Base-by-base conservation (phyloP, 1,139 yeast species). In the Candida neerlandica region DNA sequence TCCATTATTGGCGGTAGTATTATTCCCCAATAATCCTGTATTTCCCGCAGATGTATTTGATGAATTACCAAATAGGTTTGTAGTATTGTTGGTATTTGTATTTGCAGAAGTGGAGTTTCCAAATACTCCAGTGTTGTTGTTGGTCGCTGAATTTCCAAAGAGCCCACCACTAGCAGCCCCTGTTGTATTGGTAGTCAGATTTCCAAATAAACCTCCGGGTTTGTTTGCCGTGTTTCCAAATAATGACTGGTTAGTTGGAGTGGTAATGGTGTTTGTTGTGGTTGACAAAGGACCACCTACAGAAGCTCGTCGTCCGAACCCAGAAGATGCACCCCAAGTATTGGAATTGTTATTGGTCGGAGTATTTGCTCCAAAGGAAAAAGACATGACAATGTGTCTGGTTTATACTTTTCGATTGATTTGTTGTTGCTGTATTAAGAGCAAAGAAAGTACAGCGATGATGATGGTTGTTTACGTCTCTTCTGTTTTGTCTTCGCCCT, bases 281-380 rank as follows among this genome's bases (percentile, higher is more conserved):
- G 53, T 43, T 18, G 54, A 26, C 9, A 21, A 19, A n/a, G 41
- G 48, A 9, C 50, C 47, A 15, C 52, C 55, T 27, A 58, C 51
- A 3, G 65, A 61, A 12, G 61, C 55, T 23, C 66, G 51, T 44
- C 61, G 51, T 7, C 60, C 68, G 52, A 66, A 65, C 5, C 69
- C 69, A 9, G 62, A 54, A 3, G 69, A 58, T 16, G 65, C 55
- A 33, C 59, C 61, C 69, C 69, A 63, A 46, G 55, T 62, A 51
- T 57, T 61, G 27, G 27, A 23, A 54, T 53, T 51, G 14, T 32
- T 29, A 41, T 27, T 41, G 15, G 18, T 27, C 10, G 16, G 26
- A 29, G 29, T 46, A 16, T 39, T 48, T 35, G 55, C 43, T 19
- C 51, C 56, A 44, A 53, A 51, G 5, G 48, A 44, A 42, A 50